Evolutionary conservation across 2,329 filamentous ascomycete species (phyloP).

Genomic region (Mycosphaerella arachidis): DNA sequence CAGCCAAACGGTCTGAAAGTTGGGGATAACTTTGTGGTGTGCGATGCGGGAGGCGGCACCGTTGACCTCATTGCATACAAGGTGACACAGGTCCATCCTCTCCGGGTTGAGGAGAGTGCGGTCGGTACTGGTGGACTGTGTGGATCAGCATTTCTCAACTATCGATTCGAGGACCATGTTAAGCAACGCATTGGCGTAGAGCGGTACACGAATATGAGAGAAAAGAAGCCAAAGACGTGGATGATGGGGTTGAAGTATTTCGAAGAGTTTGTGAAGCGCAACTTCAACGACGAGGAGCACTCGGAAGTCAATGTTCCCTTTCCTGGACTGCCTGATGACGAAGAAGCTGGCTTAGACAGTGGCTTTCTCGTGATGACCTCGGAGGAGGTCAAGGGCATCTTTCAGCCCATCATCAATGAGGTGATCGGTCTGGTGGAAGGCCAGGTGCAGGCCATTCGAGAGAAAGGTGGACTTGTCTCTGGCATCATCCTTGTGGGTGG

Average conservation of each 20-base stretch:
- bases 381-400: conserved; percentile 62
- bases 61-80: conserved; percentile 79
- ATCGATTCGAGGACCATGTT: conserved; percentile 74
- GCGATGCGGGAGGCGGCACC: conserved; percentile 54
- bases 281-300: conserved; percentile 67
- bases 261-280: conserved; percentile 79
- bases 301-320: conserved; percentile 71
- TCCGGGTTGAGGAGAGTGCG: conserved; percentile 72
- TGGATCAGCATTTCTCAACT: conserved; percentile 74
- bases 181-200: conserved; percentile 61
- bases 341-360: conserved; percentile 68
- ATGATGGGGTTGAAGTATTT: conserved; percentile 69
- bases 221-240: conserved; percentile 74
- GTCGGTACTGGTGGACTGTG: conserved; percentile 75
- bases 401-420: conserved; percentile 64
- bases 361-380: conserved; percentile 71
- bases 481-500: conserved; percentile 80
- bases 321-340: conserved; percentile 70
- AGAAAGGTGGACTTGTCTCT: conserved; percentile 39
- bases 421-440: conserved; percentile 53
- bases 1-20: conserved; percentile 68
- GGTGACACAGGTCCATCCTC: conserved; percentile 66
- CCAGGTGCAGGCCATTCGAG: conserved; percentile 40
- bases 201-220: conserved; percentile 67
- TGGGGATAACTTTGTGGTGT: conserved; percentile 58